These are phyloP conservation scores for Citrullus mucosospermus DNA, from an alignment of 306 rosid species.

Conservation along the genomic window DNA sequence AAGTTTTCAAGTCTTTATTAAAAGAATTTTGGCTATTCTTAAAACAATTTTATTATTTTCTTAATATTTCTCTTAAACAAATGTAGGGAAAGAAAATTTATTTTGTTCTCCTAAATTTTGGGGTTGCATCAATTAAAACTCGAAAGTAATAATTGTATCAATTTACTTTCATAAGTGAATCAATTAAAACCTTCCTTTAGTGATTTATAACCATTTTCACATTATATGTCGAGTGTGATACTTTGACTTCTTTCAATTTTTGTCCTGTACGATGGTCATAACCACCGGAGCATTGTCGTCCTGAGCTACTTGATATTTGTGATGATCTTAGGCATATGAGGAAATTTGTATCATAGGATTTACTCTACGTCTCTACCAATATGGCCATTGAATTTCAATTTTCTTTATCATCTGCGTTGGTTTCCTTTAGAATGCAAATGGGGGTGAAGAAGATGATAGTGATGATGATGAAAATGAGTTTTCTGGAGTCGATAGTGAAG, in stretches of 20 bases:
- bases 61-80: background rate
- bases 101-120: too few species aligned
- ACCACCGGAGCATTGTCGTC: background rate
- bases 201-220: too few species aligned
- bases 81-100: too few species aligned
- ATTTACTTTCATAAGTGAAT: too few species aligned
- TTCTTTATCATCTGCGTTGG: background rate
- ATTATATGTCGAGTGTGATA: background rate
- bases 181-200: too few species aligned
- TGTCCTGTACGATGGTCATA: background rate
- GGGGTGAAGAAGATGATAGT: background rate
- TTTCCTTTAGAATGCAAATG: background rate
- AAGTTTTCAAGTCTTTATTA: background rate
- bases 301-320: background rate
- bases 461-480: conserved; percentile 4
- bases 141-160: too few species aligned
- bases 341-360: background rate
- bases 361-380: background rate
- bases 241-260: background rate
- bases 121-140: too few species aligned
- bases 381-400: background rate
- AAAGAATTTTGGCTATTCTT: background rate
- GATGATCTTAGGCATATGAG: background rate
- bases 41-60: too few species aligned
- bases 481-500: background rate